phyloP scores from a whole-genome alignment of 257 asterid species.

The Henckelia pumila region DNA sequence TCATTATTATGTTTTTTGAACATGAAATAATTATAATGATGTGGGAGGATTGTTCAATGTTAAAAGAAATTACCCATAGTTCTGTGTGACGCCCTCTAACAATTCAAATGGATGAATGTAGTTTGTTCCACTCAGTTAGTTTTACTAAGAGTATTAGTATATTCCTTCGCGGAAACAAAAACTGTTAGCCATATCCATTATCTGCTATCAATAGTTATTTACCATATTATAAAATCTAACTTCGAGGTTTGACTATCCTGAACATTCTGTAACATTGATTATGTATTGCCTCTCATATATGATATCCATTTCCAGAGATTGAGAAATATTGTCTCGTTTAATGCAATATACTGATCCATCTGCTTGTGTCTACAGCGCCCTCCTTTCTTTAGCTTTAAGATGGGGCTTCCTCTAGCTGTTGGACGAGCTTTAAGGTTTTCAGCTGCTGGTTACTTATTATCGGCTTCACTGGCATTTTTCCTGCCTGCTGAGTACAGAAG shows the following conservation, averaged over 20 bases:
- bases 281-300: conserved; percentile 4
- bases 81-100: neutral
- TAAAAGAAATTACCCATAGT: too few relatives aligned
- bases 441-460: conserved; percentile 48
- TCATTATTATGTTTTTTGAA: neutral
- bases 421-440: conserved; percentile 64
- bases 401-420: conserved; percentile 67
- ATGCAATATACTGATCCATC: conserved; percentile 24
- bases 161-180: neutral
- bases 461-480: conserved; percentile 45
- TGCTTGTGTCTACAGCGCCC: conserved; percentile 64
- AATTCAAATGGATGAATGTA: conserved; percentile 6
- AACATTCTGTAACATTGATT: conserved; percentile 9
- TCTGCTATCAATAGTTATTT: neutral
- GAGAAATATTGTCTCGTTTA: conserved; percentile 8
- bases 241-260: conserved; percentile 4
- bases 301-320: conserved; percentile 15
- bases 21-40: neutral
- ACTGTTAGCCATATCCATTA: neutral
- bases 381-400: conserved; percentile 90
- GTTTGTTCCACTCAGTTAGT: neutral
- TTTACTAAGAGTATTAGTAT: conserved; percentile 4
- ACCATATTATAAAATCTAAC: conserved; percentile 4
- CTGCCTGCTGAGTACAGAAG: conserved; percentile 47
- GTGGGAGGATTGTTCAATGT: neutral